Conservation (phyloP, 139 green algal genomes). For the Coelastrella sp. region DNA sequence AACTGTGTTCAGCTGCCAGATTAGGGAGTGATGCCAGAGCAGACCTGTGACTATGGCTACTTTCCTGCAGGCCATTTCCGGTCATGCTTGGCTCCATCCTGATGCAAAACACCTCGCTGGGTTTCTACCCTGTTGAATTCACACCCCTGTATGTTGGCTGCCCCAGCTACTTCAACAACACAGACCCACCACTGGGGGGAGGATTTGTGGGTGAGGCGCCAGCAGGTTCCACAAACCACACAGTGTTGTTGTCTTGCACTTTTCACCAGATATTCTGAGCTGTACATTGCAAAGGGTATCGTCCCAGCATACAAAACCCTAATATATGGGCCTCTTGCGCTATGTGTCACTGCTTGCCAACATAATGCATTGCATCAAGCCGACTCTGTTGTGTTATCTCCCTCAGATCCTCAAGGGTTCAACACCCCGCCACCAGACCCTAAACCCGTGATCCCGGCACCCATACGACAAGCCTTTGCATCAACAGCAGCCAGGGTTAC, state of each 20-base stretch:
- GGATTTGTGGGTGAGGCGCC: not conserved
- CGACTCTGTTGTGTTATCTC: not conserved
- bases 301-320: not conserved
- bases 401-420: not conserved
- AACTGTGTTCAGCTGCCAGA: not conserved
- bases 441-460: not conserved
- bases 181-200: not conserved
- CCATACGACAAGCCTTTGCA: constrained; percentile 27
- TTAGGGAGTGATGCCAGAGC: not conserved
- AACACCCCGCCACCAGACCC: constrained; percentile 17
- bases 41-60: not conserved
- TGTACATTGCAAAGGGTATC: not conserved
- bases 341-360: not conserved
- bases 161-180: constrained; percentile 4
- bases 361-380: not conserved
- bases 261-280: not conserved
- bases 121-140: constrained; percentile 52
- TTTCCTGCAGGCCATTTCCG: constrained; percentile 46
- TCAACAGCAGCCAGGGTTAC: not conserved
- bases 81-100: constrained; percentile 52
- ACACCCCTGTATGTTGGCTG: constrained; percentile 36
- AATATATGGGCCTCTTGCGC: not conserved
- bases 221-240: not conserved
- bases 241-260: not conserved
- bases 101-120: not conserved